phyloP scores from a whole-genome alignment of 495 filamentous ascomycete genomes.

The Peziza echinospora region DNA sequence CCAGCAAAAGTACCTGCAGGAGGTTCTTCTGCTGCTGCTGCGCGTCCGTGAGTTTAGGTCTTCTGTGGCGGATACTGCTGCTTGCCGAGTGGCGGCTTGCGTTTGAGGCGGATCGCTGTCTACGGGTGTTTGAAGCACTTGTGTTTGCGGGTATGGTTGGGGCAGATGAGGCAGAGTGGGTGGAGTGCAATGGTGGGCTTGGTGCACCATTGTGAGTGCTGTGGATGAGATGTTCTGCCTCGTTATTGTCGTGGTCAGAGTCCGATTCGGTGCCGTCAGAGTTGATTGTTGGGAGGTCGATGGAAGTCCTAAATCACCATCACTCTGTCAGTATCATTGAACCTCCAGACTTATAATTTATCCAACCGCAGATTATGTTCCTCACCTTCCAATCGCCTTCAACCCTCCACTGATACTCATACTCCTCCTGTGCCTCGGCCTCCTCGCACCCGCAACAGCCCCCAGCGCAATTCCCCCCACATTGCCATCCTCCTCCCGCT shows the following conservation, averaged over 20 bases:
- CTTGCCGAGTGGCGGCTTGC: neutral
- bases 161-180: neutral
- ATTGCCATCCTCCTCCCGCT: neutral
- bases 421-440: conserved; percentile 9
- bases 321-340: neutral
- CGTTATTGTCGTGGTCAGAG: neutral
- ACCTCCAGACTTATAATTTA: neutral
- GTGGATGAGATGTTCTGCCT: neutral
- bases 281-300: neutral
- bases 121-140: too few relatives aligned
- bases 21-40: conserved; percentile 5
- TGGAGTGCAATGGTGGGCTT: neutral
- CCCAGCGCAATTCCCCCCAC: neutral
- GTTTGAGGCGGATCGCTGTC: too few relatives aligned
- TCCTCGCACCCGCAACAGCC: neutral
- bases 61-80: neutral
- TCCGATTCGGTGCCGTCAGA: neutral
- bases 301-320: neutral
- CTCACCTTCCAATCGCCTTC: conserved; percentile 10
- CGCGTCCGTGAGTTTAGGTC: conserved; percentile 3
- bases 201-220: neutral
- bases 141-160: neutral
- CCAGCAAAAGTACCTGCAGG: conserved; percentile 6
- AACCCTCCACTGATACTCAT: conserved; percentile 11
- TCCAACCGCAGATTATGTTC: neutral